Evolutionary conservation across 805 yeast species (phyloP), one percentile per base, ranked within the genome.

Genomic region (Kregervanrija delftensis): DNA sequence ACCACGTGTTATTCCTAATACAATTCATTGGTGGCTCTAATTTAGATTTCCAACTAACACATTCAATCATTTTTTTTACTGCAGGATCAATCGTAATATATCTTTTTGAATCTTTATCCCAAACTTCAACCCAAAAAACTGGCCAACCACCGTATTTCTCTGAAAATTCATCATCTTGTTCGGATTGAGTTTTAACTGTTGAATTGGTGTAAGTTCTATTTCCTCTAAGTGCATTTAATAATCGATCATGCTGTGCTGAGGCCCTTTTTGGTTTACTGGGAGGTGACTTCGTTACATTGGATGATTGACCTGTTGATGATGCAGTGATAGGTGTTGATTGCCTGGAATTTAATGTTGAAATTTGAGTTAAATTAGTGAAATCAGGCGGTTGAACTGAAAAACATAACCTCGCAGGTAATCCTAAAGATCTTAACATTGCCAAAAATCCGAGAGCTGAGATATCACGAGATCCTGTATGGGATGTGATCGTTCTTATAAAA

Each of bases 341-440:
- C 6, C 28, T 22, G 6, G 28, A 22, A 22, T 22, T 8, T 22
- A 22, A 6, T 5, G 28, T 22, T 6, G 28, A 22, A 22, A 22
- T 22, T 22, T 22, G 28, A 5, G 8, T 49, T 42, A 58, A 50
- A 44, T 65, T 65, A 0, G 89, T 81, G 51, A 81, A 86, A 59
- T 93, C 96, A 0, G 96, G 90, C 0, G 96, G 93, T 58, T 93
- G 99, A 31, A 90, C 57, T 0, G 96, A 90, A 54, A 83, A 81
- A 0, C 89, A 80, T 28, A 93, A 64, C 38, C 99, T 68, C 1
- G 91, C 81, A 36, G 79, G 73, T 11, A 93, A 66, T 1, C 83
- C 85, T 11, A 85, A 63, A 1, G 93, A 71, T 50, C 98, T 65
- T 37, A 88, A 60, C 1, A 91, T 55, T 0, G 86, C 78, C 12